Evolutionary conservation across 345 rosid species (phyloP), one percentile per base, ranked within the genome.

Genomic region (Boechera divaricarpa): DNA sequence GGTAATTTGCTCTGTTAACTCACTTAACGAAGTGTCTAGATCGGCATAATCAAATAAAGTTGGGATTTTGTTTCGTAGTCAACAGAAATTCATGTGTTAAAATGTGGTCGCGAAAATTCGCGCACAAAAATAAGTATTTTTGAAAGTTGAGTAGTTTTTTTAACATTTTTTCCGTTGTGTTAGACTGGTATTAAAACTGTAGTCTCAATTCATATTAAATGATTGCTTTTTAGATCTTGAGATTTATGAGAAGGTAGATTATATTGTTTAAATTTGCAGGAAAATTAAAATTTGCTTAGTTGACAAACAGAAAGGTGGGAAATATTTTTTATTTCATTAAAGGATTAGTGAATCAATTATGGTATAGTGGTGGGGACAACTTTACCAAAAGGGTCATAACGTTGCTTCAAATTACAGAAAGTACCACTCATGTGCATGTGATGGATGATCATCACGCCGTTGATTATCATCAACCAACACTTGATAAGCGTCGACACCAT

Each of bases 351-450:
- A 67, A 79, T 1, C 45, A 67, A 67, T 33, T 73, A 70, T 79
- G 78, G 74, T 67, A 73, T 71, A 67, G 77, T 79, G 82, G 82
- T 79, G 82, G 82, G 70, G 70, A 44, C 60, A 68, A 33, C 52
- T 42, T 79, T 57, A 72, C 53, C 16, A 67, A 61, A 61, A 79
- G 70, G 8, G 78, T 61, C 65, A 73, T 61, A 44, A 73, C 31
- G 4, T 79, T 73, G 65, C 74, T 67, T 67, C 36, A 28, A 63
- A 42, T 67, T 73, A 78, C 82, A 78, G 49, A 44, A 13, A 0
- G 16, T 72, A 58, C 77, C 69, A 53, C 74, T 78, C 81, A 78
- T 77, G 77, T 78, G 81, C 81, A 42, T 78, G 64, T 66, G 74
- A 6, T 78, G 48, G 63, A 59, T 66, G 69, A 72, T 78, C 53